Evolutionary conservation across 495 filamentous ascomycete genomes (phyloP), one percentile per base, ranked within the genome.

Genomic region (Podospora didyma): DNA sequence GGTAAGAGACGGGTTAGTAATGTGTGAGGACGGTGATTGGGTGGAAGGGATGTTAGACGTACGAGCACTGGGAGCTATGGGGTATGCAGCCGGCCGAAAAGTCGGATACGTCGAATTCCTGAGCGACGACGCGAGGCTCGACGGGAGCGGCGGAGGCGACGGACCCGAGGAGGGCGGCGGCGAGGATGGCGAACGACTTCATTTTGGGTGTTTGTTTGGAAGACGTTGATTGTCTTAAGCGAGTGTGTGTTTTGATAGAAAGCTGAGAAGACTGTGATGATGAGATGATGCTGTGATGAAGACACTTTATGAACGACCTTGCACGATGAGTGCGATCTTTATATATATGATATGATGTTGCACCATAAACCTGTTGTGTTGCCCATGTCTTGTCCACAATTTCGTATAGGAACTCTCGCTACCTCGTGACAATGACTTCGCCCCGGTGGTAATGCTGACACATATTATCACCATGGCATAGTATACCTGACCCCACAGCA

Each of bases 1-100:
- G 44, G 46, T 53, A 56, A n/a, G n/a, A n/a, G n/a, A 26, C 20
- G 1, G 50, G 35, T 31, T 47, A 47, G 19, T 21, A n/a, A 10
- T 37, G 9, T 31, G 20, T 14, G 7, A 16, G 23, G 49, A 34
- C 16, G 17, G 14, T 24, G 28, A 5, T 37, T 57, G 19, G 48
- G 3, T 20, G 19, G 22, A 19, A 39, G 20, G 34, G 24, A 21
- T n/a, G 23, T 10, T 3, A 22, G 14, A 50, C 66, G 41, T 54
- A 67, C 66, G 56, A 61, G 67, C 67, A 67, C 46, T 63, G 58
- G n/a, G 64, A 60, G 58, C 67, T 60, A 56, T 69, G 67, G 14
- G 58, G 62, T 45, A 69, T 57, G 52, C 67, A 69, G 23, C 60
- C 65, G 44, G 64, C 64, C 34, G 46, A 63, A 58, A 69, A 67